phyloP scores from a whole-genome alignment of 345 rosid species.

The Eucalyptus curtisii region DNA sequence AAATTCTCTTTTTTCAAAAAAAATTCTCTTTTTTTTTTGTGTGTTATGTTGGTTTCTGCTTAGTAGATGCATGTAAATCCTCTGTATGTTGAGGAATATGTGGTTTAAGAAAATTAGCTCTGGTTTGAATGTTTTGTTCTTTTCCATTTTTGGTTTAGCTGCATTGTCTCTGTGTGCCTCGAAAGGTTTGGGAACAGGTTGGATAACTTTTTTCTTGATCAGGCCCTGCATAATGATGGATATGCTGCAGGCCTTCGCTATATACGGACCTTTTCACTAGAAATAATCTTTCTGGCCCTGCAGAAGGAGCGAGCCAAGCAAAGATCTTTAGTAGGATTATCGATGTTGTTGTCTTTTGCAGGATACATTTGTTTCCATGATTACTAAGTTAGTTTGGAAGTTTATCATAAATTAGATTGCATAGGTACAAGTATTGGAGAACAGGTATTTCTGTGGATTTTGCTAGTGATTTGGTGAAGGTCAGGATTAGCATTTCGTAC shows the following conservation, averaged over 20 bases:
- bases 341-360: not conserved
- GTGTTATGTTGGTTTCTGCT: not conserved
- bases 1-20: rapidly evolving
- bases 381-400: not conserved
- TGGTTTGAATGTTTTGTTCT: not conserved
- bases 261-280: not conserved
- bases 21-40: not conserved
- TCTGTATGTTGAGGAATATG: not conserved
- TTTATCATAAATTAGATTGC: not conserved
- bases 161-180: not conserved
- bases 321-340: not conserved
- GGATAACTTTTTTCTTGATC: not conserved
- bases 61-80: not conserved
- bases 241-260: not conserved
- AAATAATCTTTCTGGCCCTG: not conserved
- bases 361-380: not conserved
- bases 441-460: not conserved
- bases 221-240: not conserved
- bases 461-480: not conserved
- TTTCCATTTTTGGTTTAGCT: not conserved
- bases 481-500: not conserved
- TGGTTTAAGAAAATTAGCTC: not conserved
- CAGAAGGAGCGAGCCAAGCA: not conserved
- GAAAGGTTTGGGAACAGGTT: not conserved
- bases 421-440: not conserved